Evolutionary conservation across 139 green algal genomes (phyloP).

Genomic region (Astrephomene gubernaculifera): DNA sequence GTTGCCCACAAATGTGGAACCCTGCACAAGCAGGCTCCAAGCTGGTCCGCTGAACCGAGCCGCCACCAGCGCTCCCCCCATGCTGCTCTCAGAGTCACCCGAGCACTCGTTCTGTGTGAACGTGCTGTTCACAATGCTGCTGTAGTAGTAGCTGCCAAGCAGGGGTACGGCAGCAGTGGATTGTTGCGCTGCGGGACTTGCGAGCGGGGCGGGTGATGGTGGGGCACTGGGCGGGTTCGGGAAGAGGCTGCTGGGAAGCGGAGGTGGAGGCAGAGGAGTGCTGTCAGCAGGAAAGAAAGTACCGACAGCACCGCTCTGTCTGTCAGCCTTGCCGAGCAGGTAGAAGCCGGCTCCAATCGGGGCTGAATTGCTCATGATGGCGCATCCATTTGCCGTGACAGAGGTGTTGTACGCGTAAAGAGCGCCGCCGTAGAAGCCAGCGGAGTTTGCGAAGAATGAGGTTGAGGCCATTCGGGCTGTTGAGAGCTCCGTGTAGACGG

Average conservation of each 20-base stretch:
- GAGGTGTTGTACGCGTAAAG: neutral
- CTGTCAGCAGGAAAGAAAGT: no score
- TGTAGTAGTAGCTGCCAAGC: neutral
- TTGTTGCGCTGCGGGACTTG: no score
- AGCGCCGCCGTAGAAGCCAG: neutral
- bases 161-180: no score
- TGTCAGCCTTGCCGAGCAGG: no score
- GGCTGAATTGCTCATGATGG: neutral
- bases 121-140: neutral
- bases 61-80: neutral
- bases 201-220: no score
- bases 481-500: neutral
- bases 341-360: neutral
- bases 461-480: neutral
- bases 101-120: conserved; percentile 2
- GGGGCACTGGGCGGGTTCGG: no score
- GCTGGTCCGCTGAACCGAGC: neutral
- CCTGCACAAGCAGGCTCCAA: neutral
- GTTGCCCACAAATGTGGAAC: conserved; percentile 9
- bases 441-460: neutral
- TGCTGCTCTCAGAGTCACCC: no score
- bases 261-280: no score
- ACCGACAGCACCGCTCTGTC: no score
- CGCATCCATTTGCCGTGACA: neutral
- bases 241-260: no score